Conservation (phyloP, 441 rosid species). For the Brassica balearica region DNA sequence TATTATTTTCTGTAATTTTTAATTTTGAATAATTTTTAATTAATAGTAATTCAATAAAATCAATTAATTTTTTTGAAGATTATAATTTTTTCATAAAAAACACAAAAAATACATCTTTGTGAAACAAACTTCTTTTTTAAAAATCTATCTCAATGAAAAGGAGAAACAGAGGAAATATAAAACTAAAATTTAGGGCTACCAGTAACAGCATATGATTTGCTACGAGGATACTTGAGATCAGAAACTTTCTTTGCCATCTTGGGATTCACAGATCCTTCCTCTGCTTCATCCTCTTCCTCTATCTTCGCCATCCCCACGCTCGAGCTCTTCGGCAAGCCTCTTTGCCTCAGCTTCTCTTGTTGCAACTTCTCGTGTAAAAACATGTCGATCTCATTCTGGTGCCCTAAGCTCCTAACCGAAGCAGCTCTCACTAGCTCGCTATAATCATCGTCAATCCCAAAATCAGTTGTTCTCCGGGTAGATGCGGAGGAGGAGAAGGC, state of each 20-base stretch:
- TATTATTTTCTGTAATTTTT: too few species aligned
- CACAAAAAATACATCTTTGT: too few species aligned
- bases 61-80: too few species aligned
- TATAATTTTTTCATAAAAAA: too few species aligned
- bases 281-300: constrained; percentile 63
- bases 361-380: constrained; percentile 43
- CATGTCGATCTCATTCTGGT: constrained; percentile 63
- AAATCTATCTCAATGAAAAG: too few species aligned
- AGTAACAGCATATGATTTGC: constrained; percentile 63
- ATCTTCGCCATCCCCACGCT: constrained; percentile 82
- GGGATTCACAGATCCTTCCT: constrained; percentile 48
- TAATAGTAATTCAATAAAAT: too few species aligned
- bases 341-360: constrained; percentile 30
- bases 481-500: constrained; percentile 47
- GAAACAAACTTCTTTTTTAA: not conserved
- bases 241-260: constrained; percentile 42
- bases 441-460: constrained; percentile 61
- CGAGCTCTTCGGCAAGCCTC: constrained; percentile 64
- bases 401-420: constrained; percentile 64
- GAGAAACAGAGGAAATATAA: too few species aligned
- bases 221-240: constrained; percentile 52
- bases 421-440: constrained; percentile 80
- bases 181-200: constrained; percentile 32
- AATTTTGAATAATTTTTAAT: too few species aligned
- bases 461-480: constrained; percentile 29